Evolutionary conservation across 1,284 basidiomycete species (phyloP), one percentile per base, ranked within the genome.

Genomic region (Leccinum pallidistipes): DNA sequence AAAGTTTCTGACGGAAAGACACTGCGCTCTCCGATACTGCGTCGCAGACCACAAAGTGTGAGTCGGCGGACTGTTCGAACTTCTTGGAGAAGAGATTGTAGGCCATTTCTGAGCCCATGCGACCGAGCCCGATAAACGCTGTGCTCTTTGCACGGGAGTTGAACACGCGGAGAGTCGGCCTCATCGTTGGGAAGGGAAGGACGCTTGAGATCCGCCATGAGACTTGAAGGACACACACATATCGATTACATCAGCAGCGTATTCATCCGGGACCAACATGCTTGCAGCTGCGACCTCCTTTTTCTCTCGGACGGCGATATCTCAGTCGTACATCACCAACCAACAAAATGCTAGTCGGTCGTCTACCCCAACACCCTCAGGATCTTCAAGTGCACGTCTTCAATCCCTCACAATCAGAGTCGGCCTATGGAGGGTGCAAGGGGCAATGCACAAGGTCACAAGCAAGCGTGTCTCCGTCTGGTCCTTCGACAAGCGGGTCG

Each of bases 221-320:
- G 34, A 36, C 12, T 36, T 36, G 12, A 14, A 34, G 24, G 34
- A 34, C 34, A 21, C n/a, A 11, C 3, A 21, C 7, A 51, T 40
- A 27, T 31, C 1, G 31, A 58, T 69, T 69, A 72, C 67, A 56
- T 70, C 61, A 67, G 66, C 61, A 49, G 12, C n/a, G 9, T 27
- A 16, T 50, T 29, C 49, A 50, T 27, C 24, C 34, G 12, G 34
- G 34, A 16, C 7, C n/a, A 18, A 11, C 60, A 92, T 95, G 88
- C 82, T 98, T 66, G 93, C 95, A 12, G 95, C 91, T 32, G 95
- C 95, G 14, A 90, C 91, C 6, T 95, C 92, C 11, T 92, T 97
- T 75, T 95, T 97, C 72, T 84, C 86, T 52, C 86, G 95, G 52
- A 91, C 94, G 4, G 89, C 90, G 55, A 92, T 96, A 58, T 89